Evolutionary conservation across 106 monocot genomes (phyloP).

Genomic region (Cymbidium sinense): DNA sequence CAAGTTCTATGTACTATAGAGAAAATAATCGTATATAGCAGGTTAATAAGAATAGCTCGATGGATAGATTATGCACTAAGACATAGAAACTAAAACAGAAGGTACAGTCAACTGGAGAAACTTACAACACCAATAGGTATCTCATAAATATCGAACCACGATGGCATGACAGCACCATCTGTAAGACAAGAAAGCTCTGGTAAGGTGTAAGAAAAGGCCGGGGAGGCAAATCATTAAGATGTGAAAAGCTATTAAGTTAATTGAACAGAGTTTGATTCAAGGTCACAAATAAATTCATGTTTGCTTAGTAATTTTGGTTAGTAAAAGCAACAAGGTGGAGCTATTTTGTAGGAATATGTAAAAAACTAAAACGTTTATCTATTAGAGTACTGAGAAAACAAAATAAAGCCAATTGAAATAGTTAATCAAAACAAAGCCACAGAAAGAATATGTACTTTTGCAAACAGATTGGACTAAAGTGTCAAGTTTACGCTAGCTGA

Average conservation of each 20-base stretch:
- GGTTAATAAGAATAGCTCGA: neutral
- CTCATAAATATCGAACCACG: slow-evolving; percentile 91
- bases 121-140: slow-evolving; percentile 76
- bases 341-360: neutral
- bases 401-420: neutral
- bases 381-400: neutral
- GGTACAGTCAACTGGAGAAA: slow-evolving; percentile 2
- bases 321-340: neutral
- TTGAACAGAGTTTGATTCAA: neutral
- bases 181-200: slow-evolving; percentile 16
- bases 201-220: neutral
- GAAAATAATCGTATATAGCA: neutral
- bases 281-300: neutral
- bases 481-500: neutral
- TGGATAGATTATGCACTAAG: neutral
- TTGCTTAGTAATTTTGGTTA: neutral
- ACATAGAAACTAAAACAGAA: neutral
- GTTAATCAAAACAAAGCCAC: neutral
- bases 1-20: neutral
- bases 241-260: neutral
- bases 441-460: neutral
- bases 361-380: neutral
- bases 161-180: slow-evolving; percentile 88
- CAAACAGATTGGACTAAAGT: neutral
- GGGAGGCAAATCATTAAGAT: neutral